A percentile compares a stretch with the other conserved stretches of the same genome.
These are phyloP conservation scores for Russula vinacea DNA, from an alignment of 768 basidiomycete genomes.

Conservation along the genomic window DNA sequence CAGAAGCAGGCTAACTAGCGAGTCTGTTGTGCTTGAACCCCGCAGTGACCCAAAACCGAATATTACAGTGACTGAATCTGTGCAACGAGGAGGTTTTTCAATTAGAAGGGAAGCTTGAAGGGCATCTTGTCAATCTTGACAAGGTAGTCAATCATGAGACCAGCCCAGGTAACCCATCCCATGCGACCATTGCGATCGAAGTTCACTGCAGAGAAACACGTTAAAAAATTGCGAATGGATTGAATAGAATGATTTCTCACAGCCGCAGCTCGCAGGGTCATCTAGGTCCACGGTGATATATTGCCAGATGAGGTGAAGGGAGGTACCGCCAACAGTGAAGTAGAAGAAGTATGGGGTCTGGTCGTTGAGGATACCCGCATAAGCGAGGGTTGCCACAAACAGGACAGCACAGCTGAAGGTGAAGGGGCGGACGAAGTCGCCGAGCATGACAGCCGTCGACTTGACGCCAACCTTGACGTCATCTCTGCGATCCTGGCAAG, in stretches of 20 bases:
- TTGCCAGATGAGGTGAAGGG: conserved; percentile 33
- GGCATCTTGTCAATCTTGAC: conserved; percentile 27
- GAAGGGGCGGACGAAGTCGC: conserved; percentile 56
- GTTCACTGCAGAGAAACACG: conserved; percentile 14
- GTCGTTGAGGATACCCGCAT: conserved; percentile 48
- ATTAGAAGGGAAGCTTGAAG: conserved; percentile 17
- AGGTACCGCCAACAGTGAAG: conserved; percentile 30
- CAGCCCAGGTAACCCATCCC: conserved; percentile 31
- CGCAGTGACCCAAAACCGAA: conserved; percentile 1
- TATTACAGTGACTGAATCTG: conserved; percentile 4
- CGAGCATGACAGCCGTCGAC: conserved; percentile 73
- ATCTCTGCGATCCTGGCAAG: conserved; percentile 73
- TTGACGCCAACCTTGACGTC: conserved; percentile 68
- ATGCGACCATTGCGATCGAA: conserved; percentile 30
- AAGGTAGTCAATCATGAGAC: conserved; percentile 30
- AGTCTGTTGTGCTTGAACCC: conserved; percentile 1
- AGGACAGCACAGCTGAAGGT: conserved; percentile 50
- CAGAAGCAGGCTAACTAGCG: neutral
- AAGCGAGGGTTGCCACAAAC: conserved; percentile 53
- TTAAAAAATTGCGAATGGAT: neutral
- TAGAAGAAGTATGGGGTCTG: conserved; percentile 30
- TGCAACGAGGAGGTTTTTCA: neutral
- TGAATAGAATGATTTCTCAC: conserved; percentile 4
- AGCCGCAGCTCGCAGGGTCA: conserved; percentile 29
- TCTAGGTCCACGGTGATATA: conserved; percentile 31